Conservation (phyloP, 495 filamentous ascomycete genomes). For the Penicillium taxi region DNA sequence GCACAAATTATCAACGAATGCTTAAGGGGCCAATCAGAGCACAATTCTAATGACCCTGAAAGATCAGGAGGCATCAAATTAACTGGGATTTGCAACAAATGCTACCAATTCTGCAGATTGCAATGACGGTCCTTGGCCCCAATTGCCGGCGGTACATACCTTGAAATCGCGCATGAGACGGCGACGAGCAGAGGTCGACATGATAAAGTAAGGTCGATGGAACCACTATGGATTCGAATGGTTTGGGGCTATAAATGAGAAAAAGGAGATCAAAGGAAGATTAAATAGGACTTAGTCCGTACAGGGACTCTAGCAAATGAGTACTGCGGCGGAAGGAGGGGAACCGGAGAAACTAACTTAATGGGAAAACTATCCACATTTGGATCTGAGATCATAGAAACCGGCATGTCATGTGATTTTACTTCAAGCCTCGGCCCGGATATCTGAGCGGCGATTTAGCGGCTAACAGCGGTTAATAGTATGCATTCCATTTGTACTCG, state of each 20-base stretch:
- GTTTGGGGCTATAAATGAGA: no score
- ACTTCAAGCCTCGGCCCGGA: conserved; percentile 23
- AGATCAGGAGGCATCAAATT: no score
- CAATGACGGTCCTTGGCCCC: background rate
- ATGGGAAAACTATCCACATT: conserved; percentile 16
- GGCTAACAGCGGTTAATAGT: conserved; percentile 21
- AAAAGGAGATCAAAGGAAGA: conserved; percentile 1
- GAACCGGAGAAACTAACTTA: conserved; percentile 12
- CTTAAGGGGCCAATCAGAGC: no score
- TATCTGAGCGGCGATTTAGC: no score
- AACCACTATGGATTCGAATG: conserved; percentile 3
- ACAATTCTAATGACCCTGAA: no score
- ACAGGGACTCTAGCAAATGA: no score
- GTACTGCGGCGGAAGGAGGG: conserved; percentile 15
- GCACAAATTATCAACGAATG: no score
- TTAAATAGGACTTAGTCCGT: no score
- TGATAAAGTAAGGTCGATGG: conserved; percentile 28
- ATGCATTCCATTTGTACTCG: conserved; percentile 2
- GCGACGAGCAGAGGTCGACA: conserved; percentile 91
- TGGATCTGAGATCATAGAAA: background rate
- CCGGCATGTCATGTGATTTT: conserved; percentile 20
- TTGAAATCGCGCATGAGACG: conserved; percentile 98
- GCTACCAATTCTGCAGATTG: background rate
- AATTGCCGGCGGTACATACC: conserved; percentile 56
- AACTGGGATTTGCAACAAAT: background rate